Evolutionary conservation across 177 flowering plant species (phyloP), one percentile per base, ranked within the genome.

Genomic region (Vitis hybrid): DNA sequence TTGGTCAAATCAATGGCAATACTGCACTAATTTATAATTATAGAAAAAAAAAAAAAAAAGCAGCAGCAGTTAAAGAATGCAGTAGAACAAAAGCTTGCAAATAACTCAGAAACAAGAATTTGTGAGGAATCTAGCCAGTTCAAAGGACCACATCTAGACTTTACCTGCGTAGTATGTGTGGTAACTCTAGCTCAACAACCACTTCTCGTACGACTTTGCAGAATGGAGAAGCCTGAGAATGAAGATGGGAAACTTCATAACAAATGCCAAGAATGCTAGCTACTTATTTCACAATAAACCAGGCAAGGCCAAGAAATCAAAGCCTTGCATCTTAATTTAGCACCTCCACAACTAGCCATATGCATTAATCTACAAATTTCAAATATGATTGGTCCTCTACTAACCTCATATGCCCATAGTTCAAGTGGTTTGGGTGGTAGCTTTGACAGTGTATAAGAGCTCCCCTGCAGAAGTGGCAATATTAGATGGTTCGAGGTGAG

Each of bases 401-500:
- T 67, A 65, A 93, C 99, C 96, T 95, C 99, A 74, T 91, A 95
- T 50, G 97, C 93, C 99, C 99, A 95, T 72, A 95, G 17, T 72
- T 85, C 91, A 62, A 95, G 89, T 51, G 98, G 99, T 75, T 86
- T 73, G 11, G 97, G 90, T 12, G 99, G 99, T 63, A 88, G 63
- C 69, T 82, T 90, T 70, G 99, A 77, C 48, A 91, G 91, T 63
- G 79, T 81, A 69, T 95, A 95, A 56, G 81, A 76, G 65, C 73
- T 35, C 4, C 99, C 99, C 99, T 95, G 87, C 55, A 79, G 65
- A 78, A 60, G 71, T 57, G 13, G 46, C 7, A 71, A 60, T 12
- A 41, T 41, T 20, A 68, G 13, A 59, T 35, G 21, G 61, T 21
- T 35, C 13, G 20, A 35, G 48, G 6, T 2, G 60, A 15, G 18